These are phyloP conservation scores for Fusarium protoensiforme DNA, from an alignment of 2,329 filamentous ascomycete genomes.

Conservation along the genomic window DNA sequence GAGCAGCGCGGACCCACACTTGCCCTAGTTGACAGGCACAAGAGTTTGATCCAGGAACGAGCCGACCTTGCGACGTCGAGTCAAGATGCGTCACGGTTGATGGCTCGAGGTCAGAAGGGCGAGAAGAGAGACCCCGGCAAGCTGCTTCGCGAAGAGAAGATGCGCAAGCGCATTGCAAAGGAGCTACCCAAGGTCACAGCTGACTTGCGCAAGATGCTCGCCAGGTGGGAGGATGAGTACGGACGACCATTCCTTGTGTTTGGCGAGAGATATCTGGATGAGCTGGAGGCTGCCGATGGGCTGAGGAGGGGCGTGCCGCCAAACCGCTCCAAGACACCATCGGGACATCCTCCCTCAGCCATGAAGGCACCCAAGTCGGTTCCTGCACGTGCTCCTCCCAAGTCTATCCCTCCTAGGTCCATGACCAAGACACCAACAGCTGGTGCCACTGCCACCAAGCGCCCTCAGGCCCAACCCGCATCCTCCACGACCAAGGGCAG, in stretches of 20 bases:
- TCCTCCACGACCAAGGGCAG: slow-evolving; percentile 43
- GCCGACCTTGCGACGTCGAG: slow-evolving; percentile 90
- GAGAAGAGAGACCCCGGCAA: slow-evolving; percentile 95
- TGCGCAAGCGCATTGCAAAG: slow-evolving; percentile 96
- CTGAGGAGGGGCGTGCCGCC: slow-evolving; percentile 64
- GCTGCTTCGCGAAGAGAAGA: slow-evolving; percentile 95
- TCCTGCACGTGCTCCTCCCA: slow-evolving; percentile 40
- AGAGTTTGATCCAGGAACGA: slow-evolving; percentile 83
- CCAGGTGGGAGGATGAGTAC: slow-evolving; percentile 93
- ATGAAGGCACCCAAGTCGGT: slow-evolving; percentile 52
- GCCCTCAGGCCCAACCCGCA: slow-evolving; percentile 37
- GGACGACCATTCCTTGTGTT: slow-evolving; percentile 93
- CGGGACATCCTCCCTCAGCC: slow-evolving; percentile 63
- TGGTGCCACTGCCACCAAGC: slow-evolving; percentile 45
- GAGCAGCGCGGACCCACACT: slow-evolving; percentile 90
- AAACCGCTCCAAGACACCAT: slow-evolving; percentile 78
- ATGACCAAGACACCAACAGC: slow-evolving; percentile 67
- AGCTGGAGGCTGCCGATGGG: slow-evolving; percentile 72
- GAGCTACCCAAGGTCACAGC: slow-evolving; percentile 91
- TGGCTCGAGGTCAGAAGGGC: slow-evolving; percentile 91
- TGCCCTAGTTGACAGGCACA: slow-evolving; percentile 84
- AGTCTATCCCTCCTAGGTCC: slow-evolving; percentile 51
- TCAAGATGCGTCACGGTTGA: slow-evolving; percentile 92
- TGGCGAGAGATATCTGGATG: slow-evolving; percentile 89
- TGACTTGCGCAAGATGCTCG: slow-evolving; percentile 84